Percentiles rank a stretch among this genome's conserved stretches.
Conservation (phyloP, 2,329 filamentous ascomycete genomes). For the Blumeria hordei region DNA sequence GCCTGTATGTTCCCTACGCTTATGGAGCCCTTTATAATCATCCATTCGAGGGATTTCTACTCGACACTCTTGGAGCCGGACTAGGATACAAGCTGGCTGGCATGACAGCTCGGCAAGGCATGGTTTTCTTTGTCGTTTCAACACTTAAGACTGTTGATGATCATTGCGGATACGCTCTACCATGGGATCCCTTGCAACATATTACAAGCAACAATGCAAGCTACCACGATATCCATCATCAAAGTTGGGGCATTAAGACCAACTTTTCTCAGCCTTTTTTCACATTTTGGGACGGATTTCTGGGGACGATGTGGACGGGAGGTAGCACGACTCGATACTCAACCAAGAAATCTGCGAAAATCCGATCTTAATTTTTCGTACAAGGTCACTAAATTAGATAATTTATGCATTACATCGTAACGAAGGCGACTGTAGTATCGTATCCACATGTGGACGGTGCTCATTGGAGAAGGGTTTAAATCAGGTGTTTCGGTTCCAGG, state of each 20-base stretch:
- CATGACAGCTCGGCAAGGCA: slow-evolving; percentile 68
- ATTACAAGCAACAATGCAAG: slow-evolving; percentile 86
- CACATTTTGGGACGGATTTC: slow-evolving; percentile 72
- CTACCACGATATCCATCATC: slow-evolving; percentile 96
- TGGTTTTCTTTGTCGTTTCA: slow-evolving; percentile 70
- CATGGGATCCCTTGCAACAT: slow-evolving; percentile 81
- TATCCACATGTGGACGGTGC: too few relatives aligned
- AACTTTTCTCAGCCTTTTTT: slow-evolving; percentile 86
- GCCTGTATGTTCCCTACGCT: slow-evolving; percentile 90
- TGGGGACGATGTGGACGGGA: slow-evolving; percentile 33
- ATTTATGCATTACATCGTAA: too few relatives aligned
- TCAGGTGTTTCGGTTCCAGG: too few relatives aligned
- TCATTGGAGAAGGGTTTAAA: too few relatives aligned
- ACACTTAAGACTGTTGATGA: slow-evolving; percentile 95
- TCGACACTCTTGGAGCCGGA: slow-evolving; percentile 75
- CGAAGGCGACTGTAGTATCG: too few relatives aligned
- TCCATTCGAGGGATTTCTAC: slow-evolving; percentile 74
- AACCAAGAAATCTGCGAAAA: too few relatives aligned
- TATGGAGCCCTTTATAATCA: slow-evolving; percentile 96
- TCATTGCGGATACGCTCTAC: slow-evolving; percentile 88
- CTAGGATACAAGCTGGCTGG: slow-evolving; percentile 59
- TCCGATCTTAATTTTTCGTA: too few relatives aligned
- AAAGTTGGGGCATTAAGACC: slow-evolving; percentile 96
- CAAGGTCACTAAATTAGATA: too few relatives aligned
- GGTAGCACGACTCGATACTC: slow-evolving; percentile 11